Conservation (phyloP, 192 early-diverging fungal genomes). For the Thoreauomyces humboldtii region DNA sequence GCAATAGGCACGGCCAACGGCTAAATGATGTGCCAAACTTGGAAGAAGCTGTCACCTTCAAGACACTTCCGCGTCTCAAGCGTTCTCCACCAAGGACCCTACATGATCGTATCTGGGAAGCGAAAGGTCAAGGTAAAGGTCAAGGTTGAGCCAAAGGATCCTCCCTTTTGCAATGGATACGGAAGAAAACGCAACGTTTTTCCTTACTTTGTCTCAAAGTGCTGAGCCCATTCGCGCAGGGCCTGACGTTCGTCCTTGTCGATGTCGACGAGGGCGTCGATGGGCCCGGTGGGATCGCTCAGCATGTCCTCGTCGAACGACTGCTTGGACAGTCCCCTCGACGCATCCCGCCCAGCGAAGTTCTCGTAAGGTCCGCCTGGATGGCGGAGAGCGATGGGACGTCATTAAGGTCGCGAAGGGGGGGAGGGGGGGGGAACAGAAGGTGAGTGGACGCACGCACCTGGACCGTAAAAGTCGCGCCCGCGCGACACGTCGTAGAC, state of each 20-base stretch:
- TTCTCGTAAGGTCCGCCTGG: slow-evolving; percentile 89
- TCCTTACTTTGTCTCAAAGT: slow-evolving; percentile 81
- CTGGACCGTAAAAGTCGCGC: slow-evolving; percentile 87
- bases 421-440: not conserved
- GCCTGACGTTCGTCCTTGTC: slow-evolving; percentile 67
- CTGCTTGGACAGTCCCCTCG: slow-evolving; percentile 84
- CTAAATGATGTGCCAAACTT: no score
- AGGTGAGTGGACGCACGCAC: slow-evolving; percentile 35
- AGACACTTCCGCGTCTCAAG: no score
- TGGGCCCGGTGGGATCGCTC: slow-evolving; percentile 60
- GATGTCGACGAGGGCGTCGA: slow-evolving; percentile 82
- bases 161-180: not conserved
- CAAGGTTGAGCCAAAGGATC: not conserved
- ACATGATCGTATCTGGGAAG: slow-evolving; percentile 17
- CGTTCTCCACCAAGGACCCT: slow-evolving; percentile 22
- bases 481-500: slow-evolving; percentile 89
- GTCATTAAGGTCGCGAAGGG: no score
- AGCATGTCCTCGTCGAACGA: slow-evolving; percentile 80
- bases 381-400: not conserved
- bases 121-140: not conserved
- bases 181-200: not conserved
- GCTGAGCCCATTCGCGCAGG: slow-evolving; percentile 74
- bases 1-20: no score
- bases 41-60: no score
- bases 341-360: slow-evolving; percentile 96